These are phyloP conservation scores for Boletus vermiculosoides DNA, from an alignment of 768 basidiomycete genomes.

Conservation along the genomic window DNA sequence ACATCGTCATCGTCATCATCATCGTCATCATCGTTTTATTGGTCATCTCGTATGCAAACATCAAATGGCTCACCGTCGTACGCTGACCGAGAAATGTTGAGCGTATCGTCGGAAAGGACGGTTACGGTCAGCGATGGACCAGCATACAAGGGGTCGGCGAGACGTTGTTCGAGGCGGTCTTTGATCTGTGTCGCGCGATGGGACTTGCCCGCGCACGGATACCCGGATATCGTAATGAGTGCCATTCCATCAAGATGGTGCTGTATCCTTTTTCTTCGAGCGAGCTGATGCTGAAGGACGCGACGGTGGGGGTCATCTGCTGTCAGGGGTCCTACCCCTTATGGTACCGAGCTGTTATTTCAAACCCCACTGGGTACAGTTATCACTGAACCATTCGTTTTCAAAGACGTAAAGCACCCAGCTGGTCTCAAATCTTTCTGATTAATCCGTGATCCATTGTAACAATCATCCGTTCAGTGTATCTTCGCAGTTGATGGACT, in stretches of 20 bases:
- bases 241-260: slow-evolving; percentile 58
- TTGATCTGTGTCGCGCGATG: slow-evolving; percentile 65
- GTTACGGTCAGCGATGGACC: slow-evolving; percentile 47
- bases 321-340: neutral
- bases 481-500: no score
- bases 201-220: slow-evolving; percentile 85
- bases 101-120: slow-evolving; percentile 71
- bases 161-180: slow-evolving; percentile 49
- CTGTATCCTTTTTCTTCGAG: neutral
- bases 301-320: neutral
- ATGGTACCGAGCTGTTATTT: no score
- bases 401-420: neutral
- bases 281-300: neutral
- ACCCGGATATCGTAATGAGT: slow-evolving; percentile 87
- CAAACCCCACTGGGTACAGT: no score
- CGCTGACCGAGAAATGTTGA: slow-evolving; percentile 59
- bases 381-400: neutral
- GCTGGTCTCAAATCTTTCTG: neutral
- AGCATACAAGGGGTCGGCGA: slow-evolving; percentile 49
- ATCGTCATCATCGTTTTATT: neutral
- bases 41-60: neutral
- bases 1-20: no score
- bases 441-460: neutral
- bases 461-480: neutral
- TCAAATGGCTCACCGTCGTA: slow-evolving; percentile 63